Evolutionary conservation across 2,329 filamentous ascomycete genomes (phyloP).

Genomic region (Sphaceloma murrayae): DNA sequence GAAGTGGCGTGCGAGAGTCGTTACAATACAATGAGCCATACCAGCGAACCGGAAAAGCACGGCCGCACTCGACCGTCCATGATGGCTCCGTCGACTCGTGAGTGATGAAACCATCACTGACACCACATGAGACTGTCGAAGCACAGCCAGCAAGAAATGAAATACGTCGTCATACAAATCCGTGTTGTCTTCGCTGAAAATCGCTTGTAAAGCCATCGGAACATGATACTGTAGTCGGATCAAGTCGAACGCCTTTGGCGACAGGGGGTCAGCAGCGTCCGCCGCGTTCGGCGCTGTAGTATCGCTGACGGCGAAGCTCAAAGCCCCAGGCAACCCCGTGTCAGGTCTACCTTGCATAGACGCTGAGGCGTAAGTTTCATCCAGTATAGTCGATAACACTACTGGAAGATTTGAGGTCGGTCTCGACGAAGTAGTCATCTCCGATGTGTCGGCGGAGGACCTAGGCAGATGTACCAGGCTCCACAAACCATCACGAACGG

Average conservation of each 20-base stretch:
- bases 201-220: slow-evolving; percentile 57
- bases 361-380: too few relatives aligned
- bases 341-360: too few relatives aligned
- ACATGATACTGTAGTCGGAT: slow-evolving; percentile 76
- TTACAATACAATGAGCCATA: too few relatives aligned
- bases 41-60: slow-evolving; percentile 29
- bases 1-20: slow-evolving; percentile 63
- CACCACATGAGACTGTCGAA: slow-evolving; percentile 58
- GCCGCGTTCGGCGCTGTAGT: slow-evolving; percentile 70
- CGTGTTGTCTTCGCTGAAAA: slow-evolving; percentile 63
- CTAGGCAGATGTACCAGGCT: too few relatives aligned
- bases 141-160: slow-evolving; percentile 63
- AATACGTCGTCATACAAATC: slow-evolving; percentile 81
- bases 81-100: background rate
- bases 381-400: too few relatives aligned
- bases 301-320: slow-evolving; percentile 70
- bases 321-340: slow-evolving; percentile 37
- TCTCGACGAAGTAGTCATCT: too few relatives aligned
- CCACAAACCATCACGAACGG: too few relatives aligned
- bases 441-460: too few relatives aligned
- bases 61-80: too few relatives aligned
- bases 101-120: slow-evolving; percentile 29
- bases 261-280: slow-evolving; percentile 70
- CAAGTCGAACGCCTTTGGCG: slow-evolving; percentile 86
- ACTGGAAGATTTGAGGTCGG: too few relatives aligned